Evolutionary conservation across 2,329 filamentous ascomycete species (phyloP).

Genomic region (Alternaria conjuncta): DNA sequence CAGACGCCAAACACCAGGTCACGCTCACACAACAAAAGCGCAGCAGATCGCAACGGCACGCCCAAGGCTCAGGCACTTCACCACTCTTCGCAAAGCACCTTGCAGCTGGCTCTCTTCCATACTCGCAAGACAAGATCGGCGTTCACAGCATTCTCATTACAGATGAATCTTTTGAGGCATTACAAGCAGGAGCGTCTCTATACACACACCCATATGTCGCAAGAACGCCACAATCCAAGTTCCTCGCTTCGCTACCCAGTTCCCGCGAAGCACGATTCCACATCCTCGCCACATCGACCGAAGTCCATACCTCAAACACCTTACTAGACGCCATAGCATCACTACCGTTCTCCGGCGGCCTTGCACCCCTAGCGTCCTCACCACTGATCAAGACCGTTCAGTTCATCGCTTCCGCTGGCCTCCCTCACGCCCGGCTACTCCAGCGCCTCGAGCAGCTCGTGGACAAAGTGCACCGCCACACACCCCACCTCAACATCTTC

Average conservation of each 20-base stretch:
- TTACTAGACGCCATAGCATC: conserved; percentile 36
- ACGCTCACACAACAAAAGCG: conserved; percentile 33
- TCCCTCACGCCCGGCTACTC: conserved; percentile 37
- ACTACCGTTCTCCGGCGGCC: conserved; percentile 37
- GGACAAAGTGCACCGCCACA: conserved; percentile 40
- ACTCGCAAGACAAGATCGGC: conserved; percentile 22
- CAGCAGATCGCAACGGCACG: conserved; percentile 28
- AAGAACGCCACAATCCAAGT: conserved; percentile 18
- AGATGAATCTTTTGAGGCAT: conserved; percentile 22
- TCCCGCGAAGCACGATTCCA: conserved; percentile 27
- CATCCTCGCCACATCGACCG: conserved; percentile 21
- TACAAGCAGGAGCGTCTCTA: conserved; percentile 27
- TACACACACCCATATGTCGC: conserved; percentile 14
- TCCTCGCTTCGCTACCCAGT: conserved; percentile 32
- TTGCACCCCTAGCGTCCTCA: conserved; percentile 31
- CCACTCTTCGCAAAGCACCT: conserved; percentile 43
- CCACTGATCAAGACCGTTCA: conserved; percentile 32
- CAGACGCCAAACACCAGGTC: conserved; percentile 27
- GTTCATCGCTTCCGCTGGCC: conserved; percentile 37
- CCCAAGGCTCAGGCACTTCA: conserved; percentile 35
- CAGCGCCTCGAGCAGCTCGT: conserved; percentile 44
- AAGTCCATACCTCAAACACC: conserved; percentile 18
- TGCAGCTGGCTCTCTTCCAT: conserved; percentile 39
- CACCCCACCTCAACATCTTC: conserved; percentile 35
- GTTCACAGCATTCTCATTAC: conserved; percentile 37